phyloP scores from a whole-genome alignment of 345 rosid genomes.

The Triadica sebifera region DNA sequence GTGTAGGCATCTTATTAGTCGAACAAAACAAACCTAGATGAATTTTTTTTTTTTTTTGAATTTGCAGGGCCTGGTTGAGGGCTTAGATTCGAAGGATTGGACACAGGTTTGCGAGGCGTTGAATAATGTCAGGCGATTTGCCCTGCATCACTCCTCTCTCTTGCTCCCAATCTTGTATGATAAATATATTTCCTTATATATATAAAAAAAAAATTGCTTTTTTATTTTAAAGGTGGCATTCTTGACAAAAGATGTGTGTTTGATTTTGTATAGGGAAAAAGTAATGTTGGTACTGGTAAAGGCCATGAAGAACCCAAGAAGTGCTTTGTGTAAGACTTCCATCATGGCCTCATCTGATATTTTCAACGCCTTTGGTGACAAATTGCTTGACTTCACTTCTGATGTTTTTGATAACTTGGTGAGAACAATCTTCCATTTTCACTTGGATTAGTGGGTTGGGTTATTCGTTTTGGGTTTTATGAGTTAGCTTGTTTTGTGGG shows the following conservation, averaged over 20 bases:
- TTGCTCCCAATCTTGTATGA: conserved; percentile 60
- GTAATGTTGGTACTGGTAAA: conserved; percentile 64
- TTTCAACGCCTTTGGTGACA: conserved; percentile 62
- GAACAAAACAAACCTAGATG: too few species aligned
- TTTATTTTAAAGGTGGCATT: neutral
- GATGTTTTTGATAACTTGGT: conserved; percentile 72
- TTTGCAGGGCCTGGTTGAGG: conserved; percentile 53
- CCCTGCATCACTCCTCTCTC: conserved; percentile 59
- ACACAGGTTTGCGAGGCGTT: conserved; percentile 59
- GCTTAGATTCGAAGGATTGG: conserved; percentile 68
- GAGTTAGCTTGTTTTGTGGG: conserved; percentile 7
- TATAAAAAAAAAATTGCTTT: neutral
- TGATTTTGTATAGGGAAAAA: conserved; percentile 51
- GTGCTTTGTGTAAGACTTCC: conserved; percentile 89
- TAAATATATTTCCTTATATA: neutral
- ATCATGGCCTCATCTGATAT: conserved; percentile 86
- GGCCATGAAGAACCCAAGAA: conserved; percentile 90
- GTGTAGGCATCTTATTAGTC: too few species aligned
- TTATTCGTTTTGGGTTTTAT: neutral
- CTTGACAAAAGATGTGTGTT: neutral
- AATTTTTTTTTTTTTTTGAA: neutral
- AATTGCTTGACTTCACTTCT: conserved; percentile 43
- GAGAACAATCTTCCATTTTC: neutral
- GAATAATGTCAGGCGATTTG: conserved; percentile 60
- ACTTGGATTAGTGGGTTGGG: neutral